Evolutionary conservation across 2,329 filamentous ascomycete species (phyloP).

Genomic region (Fusarium sp.): DNA sequence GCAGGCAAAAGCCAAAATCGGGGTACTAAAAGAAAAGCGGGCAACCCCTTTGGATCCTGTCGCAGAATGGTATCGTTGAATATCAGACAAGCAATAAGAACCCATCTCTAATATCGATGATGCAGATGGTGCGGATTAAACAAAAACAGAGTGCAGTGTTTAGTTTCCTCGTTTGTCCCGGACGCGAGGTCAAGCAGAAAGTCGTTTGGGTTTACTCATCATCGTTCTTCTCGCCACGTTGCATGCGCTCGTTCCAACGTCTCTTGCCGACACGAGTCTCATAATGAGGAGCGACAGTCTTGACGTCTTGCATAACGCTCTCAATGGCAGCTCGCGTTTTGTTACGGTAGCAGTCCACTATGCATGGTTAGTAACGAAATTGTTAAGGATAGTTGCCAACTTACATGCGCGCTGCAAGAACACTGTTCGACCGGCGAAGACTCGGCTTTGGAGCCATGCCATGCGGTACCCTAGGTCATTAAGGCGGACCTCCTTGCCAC

Average conservation of each 20-base stretch:
- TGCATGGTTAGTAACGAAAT: slow-evolving; percentile 15
- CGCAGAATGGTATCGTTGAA: slow-evolving; percentile 52
- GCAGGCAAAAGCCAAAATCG: slow-evolving; percentile 13
- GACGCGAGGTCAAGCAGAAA: slow-evolving; percentile 1
- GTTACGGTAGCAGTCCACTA: slow-evolving; percentile 94
- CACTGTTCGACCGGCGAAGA: slow-evolving; percentile 86
- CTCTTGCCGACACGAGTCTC: slow-evolving; percentile 90
- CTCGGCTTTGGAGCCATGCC: slow-evolving; percentile 95
- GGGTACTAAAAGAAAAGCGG: slow-evolving; percentile 28
- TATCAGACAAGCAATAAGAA: slow-evolving; percentile 38
- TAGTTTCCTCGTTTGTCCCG: slow-evolving; percentile 9
- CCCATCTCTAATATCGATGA: slow-evolving; percentile 35
- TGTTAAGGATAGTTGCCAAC: slow-evolving; percentile 55
- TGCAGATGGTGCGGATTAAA: slow-evolving; percentile 16
- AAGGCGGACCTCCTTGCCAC: slow-evolving; percentile 86
- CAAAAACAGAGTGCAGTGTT: slow-evolving; percentile 26
- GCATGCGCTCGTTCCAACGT: slow-evolving; percentile 72
- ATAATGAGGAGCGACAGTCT: slow-evolving; percentile 82
- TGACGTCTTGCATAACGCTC: slow-evolving; percentile 79
- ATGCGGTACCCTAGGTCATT: slow-evolving; percentile 96
- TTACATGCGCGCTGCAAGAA: slow-evolving; percentile 92
- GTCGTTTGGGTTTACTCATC: slow-evolving; percentile 44
- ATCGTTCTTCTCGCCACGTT: slow-evolving; percentile 51
- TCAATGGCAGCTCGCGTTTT: slow-evolving; percentile 89
- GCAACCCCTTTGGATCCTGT: slow-evolving; percentile 32